These are phyloP conservation scores for Crepidotus variabilis DNA, from an alignment of 768 basidiomycete species.

Conservation along the genomic window DNA sequence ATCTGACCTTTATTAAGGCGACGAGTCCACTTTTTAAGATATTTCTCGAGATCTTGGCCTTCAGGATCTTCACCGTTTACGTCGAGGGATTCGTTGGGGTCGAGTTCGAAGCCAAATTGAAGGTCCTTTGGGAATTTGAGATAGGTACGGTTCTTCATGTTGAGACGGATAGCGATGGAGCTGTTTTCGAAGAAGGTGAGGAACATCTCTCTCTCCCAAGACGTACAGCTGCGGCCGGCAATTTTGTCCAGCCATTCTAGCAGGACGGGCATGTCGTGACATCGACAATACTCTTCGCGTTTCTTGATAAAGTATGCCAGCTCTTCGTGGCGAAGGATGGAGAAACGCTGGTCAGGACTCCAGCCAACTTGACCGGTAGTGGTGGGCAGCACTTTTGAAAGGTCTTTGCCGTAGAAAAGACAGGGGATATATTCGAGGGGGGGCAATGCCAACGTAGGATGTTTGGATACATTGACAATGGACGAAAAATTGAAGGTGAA, in stretches of 20 bases:
- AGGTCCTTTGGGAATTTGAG: slow-evolving; percentile 22
- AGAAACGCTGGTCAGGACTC: slow-evolving; percentile 16
- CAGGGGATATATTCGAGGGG: slow-evolving; percentile 18
- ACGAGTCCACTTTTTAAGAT: slow-evolving; percentile 24
- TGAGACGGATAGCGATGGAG: neutral
- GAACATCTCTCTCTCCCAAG: slow-evolving; percentile 19
- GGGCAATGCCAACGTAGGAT: slow-evolving; percentile 9
- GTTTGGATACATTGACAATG: slow-evolving; percentile 10
- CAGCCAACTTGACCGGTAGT: slow-evolving; percentile 1
- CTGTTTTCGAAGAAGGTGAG: slow-evolving; percentile 10
- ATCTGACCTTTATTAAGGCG: slow-evolving; percentile 22
- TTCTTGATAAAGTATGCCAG: slow-evolving; percentile 16
- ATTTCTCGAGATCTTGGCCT: slow-evolving; percentile 20
- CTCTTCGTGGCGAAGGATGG: slow-evolving; percentile 25
- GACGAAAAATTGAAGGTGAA: slow-evolving; percentile 36
- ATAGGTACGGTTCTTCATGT: slow-evolving; percentile 4
- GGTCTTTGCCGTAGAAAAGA: slow-evolving; percentile 18
- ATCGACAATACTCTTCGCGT: slow-evolving; percentile 4
- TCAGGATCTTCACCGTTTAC: slow-evolving; percentile 3
- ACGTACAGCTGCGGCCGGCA: slow-evolving; percentile 17
- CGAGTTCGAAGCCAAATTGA: slow-evolving; percentile 16
- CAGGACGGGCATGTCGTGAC: slow-evolving; percentile 12
- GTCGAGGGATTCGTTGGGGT: slow-evolving; percentile 21
- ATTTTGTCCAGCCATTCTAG: slow-evolving; percentile 26
- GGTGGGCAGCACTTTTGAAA: slow-evolving; percentile 7